These are phyloP conservation scores for Lepiota venenata DNA, from an alignment of 768 basidiomycete species.

Conservation along the genomic window DNA sequence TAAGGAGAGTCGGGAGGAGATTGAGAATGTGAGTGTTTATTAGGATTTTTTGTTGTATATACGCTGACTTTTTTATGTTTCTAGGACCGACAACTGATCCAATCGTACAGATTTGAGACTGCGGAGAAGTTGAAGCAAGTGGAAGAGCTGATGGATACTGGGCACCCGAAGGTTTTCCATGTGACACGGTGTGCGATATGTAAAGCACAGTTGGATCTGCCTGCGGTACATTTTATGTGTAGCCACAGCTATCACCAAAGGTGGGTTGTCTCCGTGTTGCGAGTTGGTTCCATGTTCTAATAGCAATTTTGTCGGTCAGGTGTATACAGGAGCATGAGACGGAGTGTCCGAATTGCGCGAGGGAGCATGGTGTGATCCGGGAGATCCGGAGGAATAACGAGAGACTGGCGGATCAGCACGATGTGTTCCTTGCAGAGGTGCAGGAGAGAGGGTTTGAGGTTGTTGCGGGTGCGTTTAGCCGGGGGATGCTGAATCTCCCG, in stretches of 20 bases:
- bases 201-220: constrained; percentile 86
- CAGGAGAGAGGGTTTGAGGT: constrained; percentile 70
- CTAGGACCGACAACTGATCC: constrained; percentile 82
- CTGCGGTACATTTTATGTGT: constrained; percentile 97
- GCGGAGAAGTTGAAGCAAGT: constrained; percentile 77
- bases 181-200: constrained; percentile 92
- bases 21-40: constrained; percentile 64
- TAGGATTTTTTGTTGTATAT: constrained; percentile 1
- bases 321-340: constrained; percentile 88
- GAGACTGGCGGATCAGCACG: constrained; percentile 77
- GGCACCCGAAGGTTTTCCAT: constrained; percentile 86
- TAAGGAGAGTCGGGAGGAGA: constrained; percentile 66
- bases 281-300: background rate
- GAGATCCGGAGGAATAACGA: constrained; percentile 90
- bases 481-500: constrained; percentile 54
- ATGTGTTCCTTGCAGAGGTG: constrained; percentile 75
- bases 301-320: constrained; percentile 33
- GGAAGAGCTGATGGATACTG: constrained; percentile 72
- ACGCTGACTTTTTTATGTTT: constrained; percentile 4
- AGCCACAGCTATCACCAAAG: constrained; percentile 95
- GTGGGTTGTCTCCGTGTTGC: constrained; percentile 33
- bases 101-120: constrained; percentile 89
- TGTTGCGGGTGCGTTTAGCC: constrained; percentile 66
- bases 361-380: constrained; percentile 83
- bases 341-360: constrained; percentile 87